These are phyloP conservation scores for Zopfochytrium polystomum DNA, from an alignment of 371 early-diverging fungal genomes.

Conservation along the genomic window DNA sequence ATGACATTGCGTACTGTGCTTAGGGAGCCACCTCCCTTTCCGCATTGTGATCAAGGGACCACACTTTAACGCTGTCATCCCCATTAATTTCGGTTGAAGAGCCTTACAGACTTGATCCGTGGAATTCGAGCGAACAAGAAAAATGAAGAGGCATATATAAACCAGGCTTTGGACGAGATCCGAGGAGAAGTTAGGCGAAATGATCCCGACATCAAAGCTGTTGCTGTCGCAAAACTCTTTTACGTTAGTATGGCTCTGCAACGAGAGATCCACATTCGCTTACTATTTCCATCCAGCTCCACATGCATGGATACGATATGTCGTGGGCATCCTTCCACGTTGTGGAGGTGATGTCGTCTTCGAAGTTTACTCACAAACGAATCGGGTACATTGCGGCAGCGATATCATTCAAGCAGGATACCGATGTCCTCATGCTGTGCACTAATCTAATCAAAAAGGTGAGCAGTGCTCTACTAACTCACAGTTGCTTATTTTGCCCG, in stretches of 20 bases:
- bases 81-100: too few species aligned
- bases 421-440: constrained; percentile 92
- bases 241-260: constrained; percentile 58
- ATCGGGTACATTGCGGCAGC: constrained; percentile 90
- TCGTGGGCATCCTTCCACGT: constrained; percentile 94
- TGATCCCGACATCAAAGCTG: constrained; percentile 80
- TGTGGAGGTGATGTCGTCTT: constrained; percentile 94
- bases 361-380: constrained; percentile 79
- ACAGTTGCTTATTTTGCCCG: background rate
- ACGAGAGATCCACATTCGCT: background rate
- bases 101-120: constrained; percentile 69
- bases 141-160: constrained; percentile 83
- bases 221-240: constrained; percentile 83
- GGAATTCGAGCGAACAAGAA: constrained; percentile 91
- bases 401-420: constrained; percentile 86
- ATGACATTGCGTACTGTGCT: too few species aligned
- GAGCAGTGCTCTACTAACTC: background rate
- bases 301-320: constrained; percentile 96
- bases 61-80: too few species aligned
- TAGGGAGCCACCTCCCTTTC: too few species aligned
- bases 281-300: constrained; percentile 51
- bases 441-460: constrained; percentile 95
- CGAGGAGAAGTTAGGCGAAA: constrained; percentile 77
- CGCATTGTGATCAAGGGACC: too few species aligned
- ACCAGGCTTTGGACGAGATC: constrained; percentile 79